Percentiles rank a stretch among this genome's conserved stretches.
Evolutionary conservation across 2,329 filamentous ascomycete genomes (phyloP).

Genomic region (Cladophialophora psammophila): DNA sequence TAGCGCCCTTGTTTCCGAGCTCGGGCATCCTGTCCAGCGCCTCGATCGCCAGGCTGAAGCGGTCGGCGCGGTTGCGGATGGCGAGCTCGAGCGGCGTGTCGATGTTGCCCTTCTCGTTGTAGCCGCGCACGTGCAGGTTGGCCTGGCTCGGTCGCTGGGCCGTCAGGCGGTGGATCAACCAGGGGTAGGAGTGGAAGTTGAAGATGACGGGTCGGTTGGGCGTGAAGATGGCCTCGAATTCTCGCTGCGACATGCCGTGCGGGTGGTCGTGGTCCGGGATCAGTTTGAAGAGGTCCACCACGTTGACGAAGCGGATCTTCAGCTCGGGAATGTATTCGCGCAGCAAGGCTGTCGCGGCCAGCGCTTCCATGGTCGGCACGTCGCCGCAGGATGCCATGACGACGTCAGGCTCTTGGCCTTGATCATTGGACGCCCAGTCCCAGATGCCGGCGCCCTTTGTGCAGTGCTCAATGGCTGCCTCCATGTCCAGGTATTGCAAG

Average conservation of each 20-base stretch:
- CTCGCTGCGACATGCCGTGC: conserved; percentile 71
- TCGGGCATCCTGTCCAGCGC: conserved; percentile 73
- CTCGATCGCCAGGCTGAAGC: conserved; percentile 78
- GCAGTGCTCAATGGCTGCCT: conserved; percentile 76
- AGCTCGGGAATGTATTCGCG: conserved; percentile 74
- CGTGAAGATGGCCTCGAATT: conserved; percentile 76
- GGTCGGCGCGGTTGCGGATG: conserved; percentile 78
- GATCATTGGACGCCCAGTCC: conserved; percentile 77
- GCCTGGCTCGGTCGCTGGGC: conserved; percentile 74
- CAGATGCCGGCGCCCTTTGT: conserved; percentile 81
- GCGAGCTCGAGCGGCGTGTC: conserved; percentile 81
- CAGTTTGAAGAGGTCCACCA: conserved; percentile 81
- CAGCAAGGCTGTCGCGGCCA: conserved; percentile 77
- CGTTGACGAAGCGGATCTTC: conserved; percentile 80
- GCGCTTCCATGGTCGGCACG: conserved; percentile 74
- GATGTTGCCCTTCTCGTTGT: conserved; percentile 84
- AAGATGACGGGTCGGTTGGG: conserved; percentile 76
- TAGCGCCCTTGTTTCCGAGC: conserved; percentile 69
- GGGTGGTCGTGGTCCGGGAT: conserved; percentile 74
- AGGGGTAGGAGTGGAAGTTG: conserved; percentile 86
- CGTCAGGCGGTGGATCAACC: conserved; percentile 77
- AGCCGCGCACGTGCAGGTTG: conserved; percentile 77
- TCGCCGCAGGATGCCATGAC: conserved; percentile 81
- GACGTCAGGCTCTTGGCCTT: conserved; percentile 72
- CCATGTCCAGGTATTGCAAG: conserved; percentile 76